Evolutionary conservation across 331 rosid species (phyloP), one percentile per base, ranked within the genome.

Genomic region (Pyracantha coccinea): DNA sequence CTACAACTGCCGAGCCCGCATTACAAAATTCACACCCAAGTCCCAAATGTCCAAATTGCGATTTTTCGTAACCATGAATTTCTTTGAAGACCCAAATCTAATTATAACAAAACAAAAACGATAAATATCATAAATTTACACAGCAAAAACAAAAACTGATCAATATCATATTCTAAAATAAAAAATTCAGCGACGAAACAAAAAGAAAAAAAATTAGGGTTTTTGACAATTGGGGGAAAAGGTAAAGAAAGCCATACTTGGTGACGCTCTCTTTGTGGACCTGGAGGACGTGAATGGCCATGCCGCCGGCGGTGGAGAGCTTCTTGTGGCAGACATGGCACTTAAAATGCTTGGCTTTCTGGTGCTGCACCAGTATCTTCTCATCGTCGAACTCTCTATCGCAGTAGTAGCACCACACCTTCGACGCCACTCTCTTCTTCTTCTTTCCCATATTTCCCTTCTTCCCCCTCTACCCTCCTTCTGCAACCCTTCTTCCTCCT

Each of bases 321-420:
- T 95, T 95, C 86, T 95, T 95, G 63, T 95, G 98, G 87, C 99
- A 95, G 82, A 92, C 96, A 32, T 95, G 99, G 78, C 99, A 95
- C 77, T 95, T 95, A 69, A 95, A 95, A 84, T 95, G 99, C 83
- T 95, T 95, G 4, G 99, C 99, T 61, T 95, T 95, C 93, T 95
- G 99, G 68, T 95, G 99, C 90, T 95, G 99, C 61, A 95, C 99
- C 79, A 95, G 69, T 31, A 95, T 95, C 93, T 95, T 95, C 83
- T 95, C 99, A 72, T 95, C 99, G 7, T 95, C 99, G 77, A 95
- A 95, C 76, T 95, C 99, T 6, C 99, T 87, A 73, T 95, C 99
- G 83, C 99, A 95, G 82, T 95, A 95, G 74, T 95, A 95, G 21
- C 99, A 95, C 99, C 99, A 95, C 0, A 95, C 97, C 88, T 92